These are phyloP conservation scores for Serendipita sp. DNA, from an alignment of 768 basidiomycete species.

Conservation along the genomic window DNA sequence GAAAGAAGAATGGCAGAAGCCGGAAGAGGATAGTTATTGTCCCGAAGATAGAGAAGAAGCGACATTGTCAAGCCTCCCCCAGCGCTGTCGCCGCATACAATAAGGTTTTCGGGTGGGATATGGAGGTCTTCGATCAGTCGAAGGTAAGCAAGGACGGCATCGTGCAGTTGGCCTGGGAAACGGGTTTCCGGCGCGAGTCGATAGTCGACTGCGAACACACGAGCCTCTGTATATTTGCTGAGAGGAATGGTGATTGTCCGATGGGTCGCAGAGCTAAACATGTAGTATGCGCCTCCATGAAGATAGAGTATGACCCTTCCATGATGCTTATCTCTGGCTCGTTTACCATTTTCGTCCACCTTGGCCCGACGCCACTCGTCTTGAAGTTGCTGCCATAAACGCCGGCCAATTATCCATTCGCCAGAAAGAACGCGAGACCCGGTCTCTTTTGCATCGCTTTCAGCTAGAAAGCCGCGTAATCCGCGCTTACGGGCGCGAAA, in stretches of 20 bases:
- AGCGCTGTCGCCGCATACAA: constrained; percentile 82
- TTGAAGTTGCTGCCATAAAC: constrained; percentile 76
- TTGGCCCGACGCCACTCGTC: constrained; percentile 41
- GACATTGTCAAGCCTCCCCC: constrained; percentile 81
- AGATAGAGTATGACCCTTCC: constrained; percentile 77
- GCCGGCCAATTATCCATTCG: constrained; percentile 94
- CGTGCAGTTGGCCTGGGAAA: constrained; percentile 80
- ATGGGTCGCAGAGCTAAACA: constrained; percentile 81
- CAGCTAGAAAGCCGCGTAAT: constrained; percentile 63
- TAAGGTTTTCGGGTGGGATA: constrained; percentile 81
- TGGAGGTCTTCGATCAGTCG: constrained; percentile 73
- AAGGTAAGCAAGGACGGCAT: constrained; percentile 75
- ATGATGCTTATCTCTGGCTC: constrained; percentile 23
- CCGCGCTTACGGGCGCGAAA: constrained; percentile 60
- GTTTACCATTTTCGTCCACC: constrained; percentile 13
- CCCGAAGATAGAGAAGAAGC: constrained; percentile 84
- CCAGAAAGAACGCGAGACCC: constrained; percentile 72
- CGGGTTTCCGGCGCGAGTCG: constrained; percentile 88
- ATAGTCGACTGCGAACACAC: constrained; percentile 88
- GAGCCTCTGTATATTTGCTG: constrained; percentile 72
- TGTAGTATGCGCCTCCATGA: constrained; percentile 90
- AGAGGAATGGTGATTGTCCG: constrained; percentile 80
- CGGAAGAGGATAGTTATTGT: constrained; percentile 71
- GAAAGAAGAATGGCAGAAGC: constrained; percentile 78
- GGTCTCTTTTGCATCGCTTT: constrained; percentile 56